Evolutionary conservation across 371 early-diverging fungal genomes (phyloP).

Genomic region (Umbelopsis sp.): DNA sequence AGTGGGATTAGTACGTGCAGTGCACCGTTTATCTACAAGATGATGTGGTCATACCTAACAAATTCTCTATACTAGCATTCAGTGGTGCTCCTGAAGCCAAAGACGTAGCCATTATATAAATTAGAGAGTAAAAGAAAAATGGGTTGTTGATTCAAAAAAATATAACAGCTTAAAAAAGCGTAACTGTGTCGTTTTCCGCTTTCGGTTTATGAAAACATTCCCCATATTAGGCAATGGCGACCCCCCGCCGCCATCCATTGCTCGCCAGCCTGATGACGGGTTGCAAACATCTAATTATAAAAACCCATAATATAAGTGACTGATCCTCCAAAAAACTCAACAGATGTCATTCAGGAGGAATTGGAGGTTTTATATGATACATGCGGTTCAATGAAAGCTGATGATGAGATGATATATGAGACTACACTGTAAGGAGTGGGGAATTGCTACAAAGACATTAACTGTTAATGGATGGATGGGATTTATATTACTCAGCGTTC

Average conservation of each 20-base stretch:
- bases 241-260: too few species aligned
- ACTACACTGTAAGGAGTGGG: not conserved
- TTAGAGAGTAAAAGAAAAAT: not conserved
- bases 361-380: not conserved
- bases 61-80: not conserved
- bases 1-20: not conserved
- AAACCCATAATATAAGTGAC: too few species aligned
- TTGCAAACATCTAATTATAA: too few species aligned
- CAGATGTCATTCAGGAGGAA: not conserved
- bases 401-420: not conserved
- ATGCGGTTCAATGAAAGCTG: not conserved
- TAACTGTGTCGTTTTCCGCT: not conserved
- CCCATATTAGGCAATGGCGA: not conserved
- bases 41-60: not conserved
- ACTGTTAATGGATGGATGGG: not conserved
- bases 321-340: not conserved
- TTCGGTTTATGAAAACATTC: constrained; percentile 15
- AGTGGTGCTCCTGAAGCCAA: not conserved
- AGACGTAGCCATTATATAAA: not conserved
- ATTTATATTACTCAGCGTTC: not conserved
- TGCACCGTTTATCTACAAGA: not conserved
- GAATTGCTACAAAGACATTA: constrained; percentile 1
- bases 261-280: too few species aligned
- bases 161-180: not conserved
- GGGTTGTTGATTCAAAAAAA: not conserved